Conservation (phyloP, 2,329 filamentous ascomycete species). For the Stagonosporopsis cucurbitacearum region DNA sequence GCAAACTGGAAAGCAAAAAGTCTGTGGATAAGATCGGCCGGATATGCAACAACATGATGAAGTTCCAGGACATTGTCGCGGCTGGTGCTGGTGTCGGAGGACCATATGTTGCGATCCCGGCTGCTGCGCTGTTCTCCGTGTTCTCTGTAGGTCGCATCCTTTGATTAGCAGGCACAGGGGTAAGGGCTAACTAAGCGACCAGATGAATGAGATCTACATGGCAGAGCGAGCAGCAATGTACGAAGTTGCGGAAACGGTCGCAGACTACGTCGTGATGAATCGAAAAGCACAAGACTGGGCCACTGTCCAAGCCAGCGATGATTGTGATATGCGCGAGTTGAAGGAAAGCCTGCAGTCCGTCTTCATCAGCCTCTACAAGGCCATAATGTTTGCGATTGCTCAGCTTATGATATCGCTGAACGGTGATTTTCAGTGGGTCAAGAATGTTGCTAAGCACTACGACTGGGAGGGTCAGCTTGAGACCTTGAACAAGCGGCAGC, state of each 20-base stretch:
- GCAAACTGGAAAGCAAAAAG: slow-evolving; percentile 11
- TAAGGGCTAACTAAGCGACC: not conserved
- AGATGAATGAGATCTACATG: slow-evolving; percentile 25
- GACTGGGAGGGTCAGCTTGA: slow-evolving; percentile 27
- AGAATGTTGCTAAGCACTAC: slow-evolving; percentile 23
- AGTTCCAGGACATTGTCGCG: slow-evolving; percentile 22
- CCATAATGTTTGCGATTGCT: slow-evolving; percentile 20
- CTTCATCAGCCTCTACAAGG: slow-evolving; percentile 24
- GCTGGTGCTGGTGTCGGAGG: slow-evolving; percentile 24
- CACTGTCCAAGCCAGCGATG: slow-evolving; percentile 12
- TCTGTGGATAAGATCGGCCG: slow-evolving; percentile 17
- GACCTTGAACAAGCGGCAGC: slow-evolving; percentile 16
- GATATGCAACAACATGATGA: slow-evolving; percentile 21
- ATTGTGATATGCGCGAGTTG: slow-evolving; percentile 19
- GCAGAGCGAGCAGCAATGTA: slow-evolving; percentile 22
- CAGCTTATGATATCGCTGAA: slow-evolving; percentile 23
- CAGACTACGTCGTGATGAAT: slow-evolving; percentile 22
- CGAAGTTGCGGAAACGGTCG: slow-evolving; percentile 20
- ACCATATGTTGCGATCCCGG: slow-evolving; percentile 26
- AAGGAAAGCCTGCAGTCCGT: slow-evolving; percentile 20
- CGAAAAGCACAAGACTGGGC: slow-evolving; percentile 19
- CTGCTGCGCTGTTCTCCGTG: slow-evolving; percentile 24
- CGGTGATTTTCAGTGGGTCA: slow-evolving; percentile 22
- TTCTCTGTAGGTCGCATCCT: slow-evolving; percentile 18
- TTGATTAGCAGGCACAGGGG: too few relatives aligned